These are phyloP conservation scores for Eragrostis tef DNA, from an alignment of 202 grass and related monocot species.

Conservation along the genomic window DNA sequence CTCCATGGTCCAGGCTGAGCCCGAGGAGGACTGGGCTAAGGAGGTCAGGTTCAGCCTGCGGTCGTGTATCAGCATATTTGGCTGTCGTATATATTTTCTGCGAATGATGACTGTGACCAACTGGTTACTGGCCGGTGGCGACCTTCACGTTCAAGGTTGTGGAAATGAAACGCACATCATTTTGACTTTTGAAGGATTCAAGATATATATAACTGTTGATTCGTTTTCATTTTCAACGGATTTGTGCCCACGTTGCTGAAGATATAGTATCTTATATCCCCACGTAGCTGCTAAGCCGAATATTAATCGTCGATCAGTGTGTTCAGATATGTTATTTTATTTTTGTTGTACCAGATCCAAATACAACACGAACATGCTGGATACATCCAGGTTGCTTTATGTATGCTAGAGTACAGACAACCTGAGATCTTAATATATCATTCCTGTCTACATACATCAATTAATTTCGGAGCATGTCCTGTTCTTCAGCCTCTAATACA, in stretches of 20 bases:
- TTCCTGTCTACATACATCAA: too few species aligned
- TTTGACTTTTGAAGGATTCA: background rate
- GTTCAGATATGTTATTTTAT: too few species aligned
- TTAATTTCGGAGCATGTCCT: too few species aligned
- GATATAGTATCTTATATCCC: too few species aligned
- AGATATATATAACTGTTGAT: too few species aligned
- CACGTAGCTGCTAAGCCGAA: too few species aligned
- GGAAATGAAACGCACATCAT: too few species aligned
- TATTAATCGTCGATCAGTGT: too few species aligned
- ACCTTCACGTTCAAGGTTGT: too few species aligned
- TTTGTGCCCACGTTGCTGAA: background rate
- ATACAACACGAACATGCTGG: background rate
- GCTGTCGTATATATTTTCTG: background rate
- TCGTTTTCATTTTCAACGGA: background rate
- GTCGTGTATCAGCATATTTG: background rate
- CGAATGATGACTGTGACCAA: background rate
- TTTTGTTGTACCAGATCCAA: too few species aligned
- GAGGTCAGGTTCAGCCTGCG: background rate
- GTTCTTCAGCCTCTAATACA: too few species aligned
- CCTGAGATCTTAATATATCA: too few species aligned
- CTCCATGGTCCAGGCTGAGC: background rate
- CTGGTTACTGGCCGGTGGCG: background rate
- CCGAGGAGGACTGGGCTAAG: background rate
- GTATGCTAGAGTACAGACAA: background rate
- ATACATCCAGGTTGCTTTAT: background rate